A percentile compares a stretch with the other conserved stretches of the same genome.
Conservation (phyloP, 2,329 filamentous ascomycete species). For the Geosmithia morbida region DNA sequence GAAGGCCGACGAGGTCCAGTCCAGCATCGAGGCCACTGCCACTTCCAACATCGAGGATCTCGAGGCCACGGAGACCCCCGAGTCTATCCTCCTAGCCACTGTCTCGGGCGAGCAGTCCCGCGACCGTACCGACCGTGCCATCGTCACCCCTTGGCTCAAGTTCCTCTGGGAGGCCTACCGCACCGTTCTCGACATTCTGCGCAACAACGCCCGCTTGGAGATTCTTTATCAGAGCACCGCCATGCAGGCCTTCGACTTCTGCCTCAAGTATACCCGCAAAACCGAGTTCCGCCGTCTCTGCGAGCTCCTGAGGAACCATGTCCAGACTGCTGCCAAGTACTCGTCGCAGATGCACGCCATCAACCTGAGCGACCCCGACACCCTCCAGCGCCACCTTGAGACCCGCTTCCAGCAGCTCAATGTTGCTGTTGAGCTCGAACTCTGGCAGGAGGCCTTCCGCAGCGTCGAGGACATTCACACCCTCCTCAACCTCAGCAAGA, state of each 20-base stretch:
- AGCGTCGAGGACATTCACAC: slow-evolving; percentile 99
- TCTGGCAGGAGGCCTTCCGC: slow-evolving; percentile 99
- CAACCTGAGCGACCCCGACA: slow-evolving; percentile 95
- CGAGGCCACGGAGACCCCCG: slow-evolving; percentile 92
- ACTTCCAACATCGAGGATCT: slow-evolving; percentile 79
- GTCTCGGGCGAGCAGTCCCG: slow-evolving; percentile 96
- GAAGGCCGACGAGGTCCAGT: slow-evolving; percentile 92
- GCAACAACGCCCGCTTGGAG: slow-evolving; percentile 96
- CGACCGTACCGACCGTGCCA: slow-evolving; percentile 92
- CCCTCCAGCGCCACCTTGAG: slow-evolving; percentile 90
- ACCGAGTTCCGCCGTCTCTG: slow-evolving; percentile 98
- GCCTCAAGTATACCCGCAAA: slow-evolving; percentile 94
- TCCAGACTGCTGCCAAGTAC: slow-evolving; percentile 98
- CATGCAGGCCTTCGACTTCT: slow-evolving; percentile 97
- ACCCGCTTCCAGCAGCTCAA: slow-evolving; percentile 98
- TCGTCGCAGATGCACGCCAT: slow-evolving; percentile 98
- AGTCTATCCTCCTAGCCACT: slow-evolving; percentile 93
- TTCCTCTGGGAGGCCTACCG: slow-evolving; percentile 99
- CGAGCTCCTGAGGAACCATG: slow-evolving; percentile 94
- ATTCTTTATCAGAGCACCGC: slow-evolving; percentile 97
- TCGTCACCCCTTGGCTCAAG: slow-evolving; percentile 98
- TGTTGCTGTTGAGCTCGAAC: slow-evolving; percentile 90
- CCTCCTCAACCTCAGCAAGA: slow-evolving; percentile 92
- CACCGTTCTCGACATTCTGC: slow-evolving; percentile 93
- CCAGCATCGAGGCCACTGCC: slow-evolving; percentile 59